Percentiles rank a stretch among this genome's conserved stretches.
phyloP scores from a whole-genome alignment of 2,329 filamentous ascomycete species.

The Spiromastix sp. region DNA sequence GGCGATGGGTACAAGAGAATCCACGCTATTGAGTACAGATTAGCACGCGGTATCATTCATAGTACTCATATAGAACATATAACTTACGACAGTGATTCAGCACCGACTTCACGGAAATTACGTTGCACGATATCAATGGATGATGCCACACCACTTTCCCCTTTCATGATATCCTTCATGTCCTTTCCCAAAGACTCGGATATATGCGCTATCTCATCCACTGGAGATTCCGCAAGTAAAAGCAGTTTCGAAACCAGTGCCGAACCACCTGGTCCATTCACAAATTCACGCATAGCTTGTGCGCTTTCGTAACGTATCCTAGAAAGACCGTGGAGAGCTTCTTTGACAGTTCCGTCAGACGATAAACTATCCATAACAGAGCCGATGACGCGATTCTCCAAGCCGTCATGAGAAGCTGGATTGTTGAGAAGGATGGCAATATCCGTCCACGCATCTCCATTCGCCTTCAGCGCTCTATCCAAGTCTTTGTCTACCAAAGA shows the following conservation, averaged over 20 bases:
- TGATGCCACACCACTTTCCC: conserved; percentile 32
- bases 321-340: conserved; percentile 36
- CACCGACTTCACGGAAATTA: conserved; percentile 36
- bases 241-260: conserved; percentile 43
- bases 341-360: conserved; percentile 23
- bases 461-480: conserved; percentile 25
- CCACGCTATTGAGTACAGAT: conserved; percentile 30
- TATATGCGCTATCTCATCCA: conserved; percentile 40
- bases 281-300: conserved; percentile 32
- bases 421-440: conserved; percentile 30
- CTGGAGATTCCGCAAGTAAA: conserved; percentile 42
- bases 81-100: conserved; percentile 37
- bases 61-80: not conserved
- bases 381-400: conserved; percentile 27
- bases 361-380: conserved; percentile 33
- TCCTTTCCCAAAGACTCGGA: conserved; percentile 24
- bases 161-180: conserved; percentile 26
- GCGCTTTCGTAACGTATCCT: conserved; percentile 32
- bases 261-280: conserved; percentile 36
- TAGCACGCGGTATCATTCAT: conserved; percentile 9
- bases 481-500: conserved; percentile 26
- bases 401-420: conserved; percentile 20
- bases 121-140: conserved; percentile 44
- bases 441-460: conserved; percentile 27
- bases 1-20: conserved; percentile 46